phyloP scores from a whole-genome alignment of 805 yeast species.

The Wickerhamiella occidentalis region DNA sequence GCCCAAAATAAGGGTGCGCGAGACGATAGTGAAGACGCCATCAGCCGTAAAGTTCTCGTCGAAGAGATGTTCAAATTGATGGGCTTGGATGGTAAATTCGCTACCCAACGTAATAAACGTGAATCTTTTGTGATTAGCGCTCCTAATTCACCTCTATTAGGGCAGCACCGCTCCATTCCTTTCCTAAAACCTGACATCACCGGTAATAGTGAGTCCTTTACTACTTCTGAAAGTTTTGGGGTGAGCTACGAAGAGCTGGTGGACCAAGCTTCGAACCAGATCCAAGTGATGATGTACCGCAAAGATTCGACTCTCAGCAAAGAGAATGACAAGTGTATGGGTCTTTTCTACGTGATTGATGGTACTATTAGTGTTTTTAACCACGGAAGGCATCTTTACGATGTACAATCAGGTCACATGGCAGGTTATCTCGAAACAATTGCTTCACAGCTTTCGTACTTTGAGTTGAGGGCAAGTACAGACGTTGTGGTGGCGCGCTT shows the following conservation, averaged over 20 bases:
- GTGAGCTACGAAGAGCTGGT: conserved; percentile 34
- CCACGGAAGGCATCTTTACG: conserved; percentile 35
- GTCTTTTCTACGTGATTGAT: conserved; percentile 66
- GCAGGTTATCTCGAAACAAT: conserved; percentile 80
- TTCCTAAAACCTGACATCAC: conserved; percentile 27
- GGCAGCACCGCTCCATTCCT: background rate
- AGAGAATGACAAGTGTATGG: conserved; percentile 56
- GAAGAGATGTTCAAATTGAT: conserved; percentile 20
- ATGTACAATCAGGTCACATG: conserved; percentile 62
- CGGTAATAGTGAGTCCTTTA: background rate
- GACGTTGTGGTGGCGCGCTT: conserved; percentile 61
- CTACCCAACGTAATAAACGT: background rate
- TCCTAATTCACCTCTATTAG: conserved; percentile 15
- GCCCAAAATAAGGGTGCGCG: background rate
- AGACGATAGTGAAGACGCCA: conserved; percentile 17
- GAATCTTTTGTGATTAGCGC: conserved; percentile 11
- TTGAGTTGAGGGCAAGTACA: conserved; percentile 49
- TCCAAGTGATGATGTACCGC: conserved; percentile 44
- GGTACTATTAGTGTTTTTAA: conserved; percentile 60
- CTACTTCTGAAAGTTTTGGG: conserved; percentile 31
- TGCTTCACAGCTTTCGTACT: conserved; percentile 68
- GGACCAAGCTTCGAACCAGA: conserved; percentile 33
- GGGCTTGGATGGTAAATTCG: conserved; percentile 16
- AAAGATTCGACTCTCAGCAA: conserved; percentile 47
- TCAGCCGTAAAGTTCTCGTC: conserved; percentile 18